These are phyloP conservation scores for Gaultheria prostrata DNA, from an alignment of 148 eudicot species.

Conservation along the genomic window DNA sequence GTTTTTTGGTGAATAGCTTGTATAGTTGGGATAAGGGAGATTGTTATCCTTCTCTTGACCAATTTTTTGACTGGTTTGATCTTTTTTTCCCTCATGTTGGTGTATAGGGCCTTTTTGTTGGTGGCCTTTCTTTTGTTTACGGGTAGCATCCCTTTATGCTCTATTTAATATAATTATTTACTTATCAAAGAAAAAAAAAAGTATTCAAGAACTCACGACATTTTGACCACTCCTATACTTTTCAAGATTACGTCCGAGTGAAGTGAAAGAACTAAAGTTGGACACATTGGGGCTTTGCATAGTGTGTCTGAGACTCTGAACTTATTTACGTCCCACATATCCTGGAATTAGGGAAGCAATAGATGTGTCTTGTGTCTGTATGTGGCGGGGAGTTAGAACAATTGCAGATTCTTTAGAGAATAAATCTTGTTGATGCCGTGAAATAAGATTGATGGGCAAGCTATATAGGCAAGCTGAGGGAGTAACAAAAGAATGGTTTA, in stretches of 20 bases:
- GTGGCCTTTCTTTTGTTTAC: no score
- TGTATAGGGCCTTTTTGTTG: no score
- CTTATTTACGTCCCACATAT: not conserved
- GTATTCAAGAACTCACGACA: not conserved
- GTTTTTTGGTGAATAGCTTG: no score
- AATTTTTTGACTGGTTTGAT: no score
- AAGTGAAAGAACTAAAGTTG: not conserved
- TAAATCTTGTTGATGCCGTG: not conserved
- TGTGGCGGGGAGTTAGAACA: not conserved
- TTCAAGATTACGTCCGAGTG: not conserved
- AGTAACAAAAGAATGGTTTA: not conserved
- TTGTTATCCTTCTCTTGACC: no score
- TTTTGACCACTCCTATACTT: not conserved
- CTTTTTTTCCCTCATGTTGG: no score
- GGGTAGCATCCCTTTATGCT: no score
- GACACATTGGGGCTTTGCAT: not conserved
- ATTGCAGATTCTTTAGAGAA: not conserved
- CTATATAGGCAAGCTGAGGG: not conserved
- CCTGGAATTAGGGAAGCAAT: not conserved
- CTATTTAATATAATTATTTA: no score
- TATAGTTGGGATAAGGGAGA: no score
- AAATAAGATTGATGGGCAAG: not conserved
- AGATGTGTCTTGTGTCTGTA: not conserved
- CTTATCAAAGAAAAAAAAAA: no score
- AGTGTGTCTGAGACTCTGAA: not conserved